These are phyloP conservation scores for Globisporangium nodosum DNA, from an alignment of 352 stramenopile species.

Conservation along the genomic window DNA sequence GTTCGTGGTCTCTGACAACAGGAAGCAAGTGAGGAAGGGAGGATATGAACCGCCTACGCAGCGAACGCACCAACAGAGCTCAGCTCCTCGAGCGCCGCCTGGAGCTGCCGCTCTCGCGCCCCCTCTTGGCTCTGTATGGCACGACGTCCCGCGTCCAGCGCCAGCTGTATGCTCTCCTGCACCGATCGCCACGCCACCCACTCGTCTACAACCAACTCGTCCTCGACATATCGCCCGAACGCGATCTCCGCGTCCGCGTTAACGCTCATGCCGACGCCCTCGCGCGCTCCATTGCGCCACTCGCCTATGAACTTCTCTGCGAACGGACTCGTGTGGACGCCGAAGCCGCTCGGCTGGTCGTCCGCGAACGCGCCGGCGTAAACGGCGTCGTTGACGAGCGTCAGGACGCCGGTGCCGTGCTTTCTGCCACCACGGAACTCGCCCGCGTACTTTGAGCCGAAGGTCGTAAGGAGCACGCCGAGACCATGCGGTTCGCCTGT, in stretches of 20 bases:
- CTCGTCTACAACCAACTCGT: constrained; percentile 6
- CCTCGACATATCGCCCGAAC: constrained; percentile 18
- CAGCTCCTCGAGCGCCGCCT: constrained; percentile 24
- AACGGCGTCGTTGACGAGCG: constrained; percentile 27
- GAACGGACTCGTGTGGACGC: constrained; percentile 36
- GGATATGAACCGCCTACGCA: background rate
- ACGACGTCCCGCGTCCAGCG: constrained; percentile 30
- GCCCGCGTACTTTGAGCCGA: constrained; percentile 33
- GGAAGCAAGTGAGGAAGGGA: background rate
- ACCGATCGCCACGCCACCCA: constrained; percentile 15
- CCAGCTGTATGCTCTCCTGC: constrained; percentile 22
- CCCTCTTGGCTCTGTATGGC: constrained; percentile 31
- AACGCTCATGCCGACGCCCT: constrained; percentile 34
- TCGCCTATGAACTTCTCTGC: constrained; percentile 37
- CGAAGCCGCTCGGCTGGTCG: constrained; percentile 26
- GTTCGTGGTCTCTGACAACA: constrained; percentile 14
- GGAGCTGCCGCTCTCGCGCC: constrained; percentile 26
- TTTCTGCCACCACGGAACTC: constrained; percentile 27
- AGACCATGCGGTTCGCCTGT: constrained; percentile 24
- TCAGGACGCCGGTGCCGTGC: constrained; percentile 34
- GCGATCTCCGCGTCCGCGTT: constrained; percentile 23
- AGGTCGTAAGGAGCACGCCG: constrained; percentile 28
- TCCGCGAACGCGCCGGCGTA: constrained; percentile 34
- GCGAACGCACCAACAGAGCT: constrained; percentile 21
- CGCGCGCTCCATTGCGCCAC: constrained; percentile 29